A percentile compares a stretch with the other conserved stretches of the same genome.
Evolutionary conservation across 768 basidiomycete species (phyloP).

Genomic region (Phanerochaete sordida): DNA sequence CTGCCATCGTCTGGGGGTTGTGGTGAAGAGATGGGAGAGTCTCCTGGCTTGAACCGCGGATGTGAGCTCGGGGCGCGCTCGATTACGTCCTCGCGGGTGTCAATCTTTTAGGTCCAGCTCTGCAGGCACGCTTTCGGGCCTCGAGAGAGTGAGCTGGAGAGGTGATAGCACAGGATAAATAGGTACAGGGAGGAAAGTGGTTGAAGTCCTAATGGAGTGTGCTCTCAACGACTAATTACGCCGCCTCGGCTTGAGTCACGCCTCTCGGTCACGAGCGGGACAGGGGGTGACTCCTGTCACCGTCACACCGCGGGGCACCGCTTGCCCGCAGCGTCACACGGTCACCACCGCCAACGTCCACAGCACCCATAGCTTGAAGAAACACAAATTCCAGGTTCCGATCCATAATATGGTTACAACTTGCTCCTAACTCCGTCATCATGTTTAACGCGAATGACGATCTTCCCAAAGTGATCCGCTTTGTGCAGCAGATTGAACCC

Average conservation of each 20-base stretch:
- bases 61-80: conserved; percentile 6
- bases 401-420: background rate
- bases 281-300: background rate
- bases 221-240: conserved; percentile 1
- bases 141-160: background rate
- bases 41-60: background rate
- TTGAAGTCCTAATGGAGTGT: background rate
- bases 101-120: background rate
- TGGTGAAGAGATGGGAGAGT: background rate
- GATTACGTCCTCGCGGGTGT: conserved; percentile 11
- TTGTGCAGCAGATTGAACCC: conserved; percentile 66
- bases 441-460: conserved; percentile 49
- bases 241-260: conserved; percentile 2
- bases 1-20: conserved; percentile 37
- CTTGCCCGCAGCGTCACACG: no score
- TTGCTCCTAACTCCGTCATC: conserved; percentile 1
- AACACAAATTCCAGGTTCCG: background rate
- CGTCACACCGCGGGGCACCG: background rate
- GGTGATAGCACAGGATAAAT: background rate
- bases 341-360: no score
- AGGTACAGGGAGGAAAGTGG: background rate
- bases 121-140: background rate
- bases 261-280: background rate
- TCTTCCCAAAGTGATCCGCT: conserved; percentile 76
- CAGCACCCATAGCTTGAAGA: no score